phyloP scores from a whole-genome alignment of 2,329 filamentous ascomycete species.

The Clarireedia paspali region DNA sequence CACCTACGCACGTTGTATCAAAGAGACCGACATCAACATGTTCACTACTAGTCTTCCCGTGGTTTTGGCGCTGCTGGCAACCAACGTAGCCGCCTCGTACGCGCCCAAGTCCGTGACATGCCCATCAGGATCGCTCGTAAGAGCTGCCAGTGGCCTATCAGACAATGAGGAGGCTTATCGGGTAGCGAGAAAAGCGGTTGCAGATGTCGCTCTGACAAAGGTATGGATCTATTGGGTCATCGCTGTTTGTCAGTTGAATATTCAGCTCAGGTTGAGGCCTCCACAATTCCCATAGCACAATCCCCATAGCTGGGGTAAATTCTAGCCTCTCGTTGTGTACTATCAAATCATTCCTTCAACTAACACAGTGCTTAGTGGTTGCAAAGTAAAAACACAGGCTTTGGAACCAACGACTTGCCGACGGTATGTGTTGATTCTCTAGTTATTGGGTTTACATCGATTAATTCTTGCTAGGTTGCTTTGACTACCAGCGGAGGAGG shows the following conservation, averaged over 20 bases:
- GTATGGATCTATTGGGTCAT: background rate
- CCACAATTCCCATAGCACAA: no score
- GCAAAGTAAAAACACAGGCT: slow-evolving; percentile 28
- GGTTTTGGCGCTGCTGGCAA: slow-evolving; percentile 9
- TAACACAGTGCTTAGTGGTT: slow-evolving; percentile 5
- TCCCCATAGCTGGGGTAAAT: no score
- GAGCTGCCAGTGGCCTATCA: slow-evolving; percentile 31
- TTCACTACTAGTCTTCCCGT: slow-evolving; percentile 7
- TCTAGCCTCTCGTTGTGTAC: no score
- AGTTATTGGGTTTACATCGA: background rate
- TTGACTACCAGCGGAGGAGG: slow-evolving; percentile 31
- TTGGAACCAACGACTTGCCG: slow-evolving; percentile 32
- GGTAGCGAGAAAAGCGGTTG: slow-evolving; percentile 31
- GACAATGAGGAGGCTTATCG: slow-evolving; percentile 34
- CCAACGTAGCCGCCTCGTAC: slow-evolving; percentile 21
- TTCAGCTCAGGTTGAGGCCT: no score
- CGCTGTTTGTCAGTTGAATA: background rate
- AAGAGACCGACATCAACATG: slow-evolving; percentile 8
- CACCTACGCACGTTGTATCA: no score
- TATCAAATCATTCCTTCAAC: background rate
- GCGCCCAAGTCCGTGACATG: slow-evolving; percentile 32
- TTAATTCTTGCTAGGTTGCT: slow-evolving; percentile 26
- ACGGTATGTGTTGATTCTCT: slow-evolving; percentile 16
- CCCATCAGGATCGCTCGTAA: slow-evolving; percentile 32
- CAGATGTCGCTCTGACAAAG: slow-evolving; percentile 31